phyloP scores from a whole-genome alignment of 2,329 filamentous ascomycete species.

The Coniochaeta hoffmannii region DNA sequence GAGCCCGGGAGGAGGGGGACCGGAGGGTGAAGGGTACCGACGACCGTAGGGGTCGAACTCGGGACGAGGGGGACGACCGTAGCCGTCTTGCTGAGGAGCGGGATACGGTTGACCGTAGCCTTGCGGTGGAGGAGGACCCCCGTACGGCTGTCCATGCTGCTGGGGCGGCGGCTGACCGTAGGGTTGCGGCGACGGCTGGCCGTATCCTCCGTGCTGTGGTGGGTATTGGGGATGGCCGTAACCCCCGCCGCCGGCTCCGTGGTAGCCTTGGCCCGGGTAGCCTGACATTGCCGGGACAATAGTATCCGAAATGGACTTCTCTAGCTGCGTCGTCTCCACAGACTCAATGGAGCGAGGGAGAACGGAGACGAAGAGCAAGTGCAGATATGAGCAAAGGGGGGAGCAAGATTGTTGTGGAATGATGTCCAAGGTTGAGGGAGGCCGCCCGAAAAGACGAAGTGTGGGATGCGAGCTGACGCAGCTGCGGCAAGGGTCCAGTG shows the following conservation, averaged over 20 bases:
- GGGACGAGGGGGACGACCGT: conserved; percentile 8
- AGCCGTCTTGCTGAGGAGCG: conserved; percentile 6
- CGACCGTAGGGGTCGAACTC: conserved; percentile 1
- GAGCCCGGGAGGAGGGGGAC: conserved; percentile 10
- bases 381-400: background rate
- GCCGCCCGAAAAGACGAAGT: background rate
- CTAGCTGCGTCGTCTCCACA: too few relatives aligned
- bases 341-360: background rate
- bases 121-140: conserved; percentile 12
- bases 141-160: conserved; percentile 3
- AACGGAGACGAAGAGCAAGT: background rate
- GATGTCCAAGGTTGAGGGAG: background rate
- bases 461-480: background rate
- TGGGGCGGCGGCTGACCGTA: background rate
- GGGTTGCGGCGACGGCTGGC: conserved; percentile 8
- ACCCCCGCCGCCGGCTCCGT: conserved; percentile 13
- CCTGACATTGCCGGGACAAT: conserved; percentile 2
- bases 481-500: background rate
- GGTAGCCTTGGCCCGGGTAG: conserved; percentile 17
- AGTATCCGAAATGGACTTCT: too few relatives aligned
- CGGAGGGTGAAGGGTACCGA: conserved; percentile 14
- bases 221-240: conserved; percentile 6
- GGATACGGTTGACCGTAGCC: conserved; percentile 11
- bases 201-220: conserved; percentile 10
- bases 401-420: background rate